These are phyloP conservation scores for Ormosia emarginata DNA, from an alignment of 306 rosid genomes.

Conservation along the genomic window DNA sequence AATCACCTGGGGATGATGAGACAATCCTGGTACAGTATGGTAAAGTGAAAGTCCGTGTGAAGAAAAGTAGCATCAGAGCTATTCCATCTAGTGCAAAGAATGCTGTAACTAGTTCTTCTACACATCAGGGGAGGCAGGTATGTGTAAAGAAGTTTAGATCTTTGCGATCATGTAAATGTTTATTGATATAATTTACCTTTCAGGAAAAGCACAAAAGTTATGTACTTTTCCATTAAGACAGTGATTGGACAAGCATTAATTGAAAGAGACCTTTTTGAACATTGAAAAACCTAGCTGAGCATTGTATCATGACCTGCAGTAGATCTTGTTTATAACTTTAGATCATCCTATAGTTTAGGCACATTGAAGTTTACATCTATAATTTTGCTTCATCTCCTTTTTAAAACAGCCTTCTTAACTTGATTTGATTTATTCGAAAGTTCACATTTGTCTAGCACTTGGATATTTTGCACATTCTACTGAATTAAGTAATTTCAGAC, in stretches of 20 bases:
- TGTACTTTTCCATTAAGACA: not conserved
- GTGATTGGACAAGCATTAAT: conserved; percentile 13
- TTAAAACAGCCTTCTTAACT: not conserved
- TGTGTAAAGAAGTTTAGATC: conserved; percentile 1
- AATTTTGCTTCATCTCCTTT: not conserved
- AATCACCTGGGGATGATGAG: conserved; percentile 55
- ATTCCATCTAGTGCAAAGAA: conserved; percentile 43
- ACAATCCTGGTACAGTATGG: conserved; percentile 80
- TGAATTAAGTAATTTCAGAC: not conserved
- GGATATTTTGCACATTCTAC: not conserved
- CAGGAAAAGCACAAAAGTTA: not conserved
- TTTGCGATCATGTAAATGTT: not conserved
- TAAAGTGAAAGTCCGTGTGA: conserved; percentile 78
- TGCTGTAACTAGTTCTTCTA: conserved; percentile 31
- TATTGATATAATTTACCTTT: conserved; percentile 1
- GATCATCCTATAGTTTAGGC: not conserved
- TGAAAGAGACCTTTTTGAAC: not conserved
- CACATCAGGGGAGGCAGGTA: conserved; percentile 61
- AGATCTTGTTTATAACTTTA: not conserved
- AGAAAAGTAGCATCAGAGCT: conserved; percentile 62
- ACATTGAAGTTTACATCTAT: not conserved
- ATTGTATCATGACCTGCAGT: not conserved
- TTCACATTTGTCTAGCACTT: not conserved
- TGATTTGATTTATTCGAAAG: not conserved
- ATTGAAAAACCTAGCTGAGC: conserved; percentile 2